Percentiles rank a stretch among this genome's conserved stretches.
These are phyloP conservation scores for Penicillium arizonense DNA, from an alignment of 495 filamentous ascomycete species.

Conservation along the genomic window DNA sequence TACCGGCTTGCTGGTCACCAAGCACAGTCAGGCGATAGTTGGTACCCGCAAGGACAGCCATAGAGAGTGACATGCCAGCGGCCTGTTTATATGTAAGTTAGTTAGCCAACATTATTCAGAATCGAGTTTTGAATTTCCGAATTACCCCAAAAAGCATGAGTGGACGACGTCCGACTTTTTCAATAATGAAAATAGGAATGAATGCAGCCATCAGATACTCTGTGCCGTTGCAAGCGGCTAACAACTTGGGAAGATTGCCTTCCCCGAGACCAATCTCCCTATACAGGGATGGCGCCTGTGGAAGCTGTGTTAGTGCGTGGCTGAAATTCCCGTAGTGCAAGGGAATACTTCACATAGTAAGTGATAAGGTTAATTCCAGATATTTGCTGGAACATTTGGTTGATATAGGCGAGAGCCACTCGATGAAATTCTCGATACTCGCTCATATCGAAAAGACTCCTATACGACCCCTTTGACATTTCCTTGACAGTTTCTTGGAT, in stretches of 20 bases:
- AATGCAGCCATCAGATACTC: slow-evolving; percentile 69
- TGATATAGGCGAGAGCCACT: slow-evolving; percentile 60
- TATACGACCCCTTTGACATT: slow-evolving; percentile 56
- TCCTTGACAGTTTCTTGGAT: slow-evolving; percentile 67
- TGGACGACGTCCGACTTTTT: slow-evolving; percentile 60
- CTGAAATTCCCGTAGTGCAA: slow-evolving; percentile 3
- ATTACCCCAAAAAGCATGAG: slow-evolving; percentile 64
- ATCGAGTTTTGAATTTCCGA: neutral
- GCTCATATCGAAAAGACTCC: slow-evolving; percentile 48
- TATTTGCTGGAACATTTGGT: slow-evolving; percentile 54
- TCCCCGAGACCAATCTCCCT: slow-evolving; percentile 45
- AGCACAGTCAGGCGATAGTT: slow-evolving; percentile 35
- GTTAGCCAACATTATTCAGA: neutral
- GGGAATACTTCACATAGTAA: slow-evolving; percentile 58
- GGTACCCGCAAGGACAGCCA: slow-evolving; percentile 54
- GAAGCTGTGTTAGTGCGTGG: slow-evolving; percentile 33
- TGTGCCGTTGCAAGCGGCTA: slow-evolving; percentile 60
- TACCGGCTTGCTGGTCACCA: slow-evolving; percentile 36
- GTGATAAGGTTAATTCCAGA: slow-evolving; percentile 71
- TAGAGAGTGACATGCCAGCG: slow-evolving; percentile 59
- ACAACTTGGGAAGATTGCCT: slow-evolving; percentile 26
- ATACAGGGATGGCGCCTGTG: slow-evolving; percentile 30
- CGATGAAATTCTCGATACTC: slow-evolving; percentile 66
- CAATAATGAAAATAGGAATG: slow-evolving; percentile 63
- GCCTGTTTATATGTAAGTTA: slow-evolving; percentile 6